Evolutionary conservation across 805 yeast species (phyloP).

Genomic region (Metschnikowia reukaufii): DNA sequence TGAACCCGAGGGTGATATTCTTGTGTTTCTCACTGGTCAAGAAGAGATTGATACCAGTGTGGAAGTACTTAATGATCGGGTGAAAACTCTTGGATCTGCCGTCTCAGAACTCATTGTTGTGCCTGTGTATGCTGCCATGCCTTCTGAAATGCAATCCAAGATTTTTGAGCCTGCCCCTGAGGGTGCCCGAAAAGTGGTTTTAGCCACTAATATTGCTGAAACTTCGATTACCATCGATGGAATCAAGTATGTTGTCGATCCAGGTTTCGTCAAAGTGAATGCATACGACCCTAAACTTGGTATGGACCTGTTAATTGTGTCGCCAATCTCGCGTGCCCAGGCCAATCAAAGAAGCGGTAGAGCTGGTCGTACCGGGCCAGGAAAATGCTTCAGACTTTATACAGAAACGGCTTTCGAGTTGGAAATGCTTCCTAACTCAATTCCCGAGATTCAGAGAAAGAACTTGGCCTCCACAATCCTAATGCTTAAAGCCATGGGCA

Average conservation of each 20-base stretch:
- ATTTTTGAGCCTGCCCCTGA: slow-evolving; percentile 88
- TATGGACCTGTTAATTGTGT: slow-evolving; percentile 81
- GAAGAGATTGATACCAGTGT: slow-evolving; percentile 93
- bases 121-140: slow-evolving; percentile 90
- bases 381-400: slow-evolving; percentile 88
- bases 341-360: slow-evolving; percentile 96
- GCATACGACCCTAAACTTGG: slow-evolving; percentile 86
- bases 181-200: slow-evolving; percentile 81
- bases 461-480: slow-evolving; percentile 81
- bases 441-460: slow-evolving; percentile 91
- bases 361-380: slow-evolving; percentile 97
- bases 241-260: slow-evolving; percentile 85
- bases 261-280: slow-evolving; percentile 90
- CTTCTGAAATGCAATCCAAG: slow-evolving; percentile 83
- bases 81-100: slow-evolving; percentile 60
- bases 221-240: slow-evolving; percentile 97
- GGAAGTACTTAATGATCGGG: slow-evolving; percentile 64
- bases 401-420: slow-evolving; percentile 76
- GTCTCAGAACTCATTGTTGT: slow-evolving; percentile 69
- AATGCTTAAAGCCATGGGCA: slow-evolving; percentile 89
- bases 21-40: slow-evolving; percentile 87
- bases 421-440: slow-evolving; percentile 76
- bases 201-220: slow-evolving; percentile 97
- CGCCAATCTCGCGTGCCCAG: slow-evolving; percentile 92
- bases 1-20: slow-evolving; percentile 74